Base-by-base conservation (phyloP, 495 filamentous ascomycete genomes). In the Penicillium manginii region DNA sequence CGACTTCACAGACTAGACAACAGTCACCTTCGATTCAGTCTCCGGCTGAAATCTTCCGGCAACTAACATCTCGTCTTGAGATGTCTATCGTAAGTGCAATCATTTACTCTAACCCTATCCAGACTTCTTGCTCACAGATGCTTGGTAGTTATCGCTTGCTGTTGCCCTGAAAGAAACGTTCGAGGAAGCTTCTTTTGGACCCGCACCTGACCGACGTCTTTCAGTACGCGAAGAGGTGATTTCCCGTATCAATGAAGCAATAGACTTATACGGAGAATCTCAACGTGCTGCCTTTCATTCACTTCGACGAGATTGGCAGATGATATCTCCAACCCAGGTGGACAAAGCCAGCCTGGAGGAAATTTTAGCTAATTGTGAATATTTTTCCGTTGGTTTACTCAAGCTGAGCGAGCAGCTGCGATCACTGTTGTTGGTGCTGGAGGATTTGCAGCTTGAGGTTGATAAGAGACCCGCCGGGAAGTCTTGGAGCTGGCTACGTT, bases 321-420 rank as follows among this genome's bases (percentile, higher is more conserved):
- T 84, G 37, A 84, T 83, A 54, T 74, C 85, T 4, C 79, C 84
- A 29, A 82, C 84, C 2, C 78, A 89, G 31, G 86, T 87, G 35
- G 78, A 90, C n/a, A 88, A 93, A 58, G 94, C 94, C 4, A 93
- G 97, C 67, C 89, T 96, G 50, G 94, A 98, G 70, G 94, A 98
- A 72, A 91, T 98, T 8, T 91, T 92, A 23, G 93, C 94, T 5
- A 93, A 91, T 43, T 98, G 94, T 64, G 93, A 93, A 2, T 91
- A 98, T 67, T 98, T 97, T 68, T 90, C 88, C 65, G 96, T 92
- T 64, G 92, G 89, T 21, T 77, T 98, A 29, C 82, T 92, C 55
- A 87, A 91, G 59, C 91, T 98, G 71, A 92, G 92, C 0, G 89
- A 96, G 66, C 91, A 97, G 68, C 88, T 96, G 79, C 83, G 89